These are phyloP conservation scores for Cyclostephanos tholiformis DNA, from an alignment of 108 stramenopile species.

Conservation along the genomic window DNA sequence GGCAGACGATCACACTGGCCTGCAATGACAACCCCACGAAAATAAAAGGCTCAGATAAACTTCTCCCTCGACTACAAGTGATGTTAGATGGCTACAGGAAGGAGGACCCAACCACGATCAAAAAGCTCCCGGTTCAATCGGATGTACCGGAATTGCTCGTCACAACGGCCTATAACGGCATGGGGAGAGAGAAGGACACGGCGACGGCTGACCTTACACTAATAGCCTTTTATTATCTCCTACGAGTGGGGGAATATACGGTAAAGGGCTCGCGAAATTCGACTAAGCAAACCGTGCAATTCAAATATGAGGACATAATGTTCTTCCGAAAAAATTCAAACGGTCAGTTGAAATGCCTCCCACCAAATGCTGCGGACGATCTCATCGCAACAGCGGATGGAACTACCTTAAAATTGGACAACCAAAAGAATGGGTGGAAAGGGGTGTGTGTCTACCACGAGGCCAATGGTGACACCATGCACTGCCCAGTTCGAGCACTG, in stretches of 20 bases:
- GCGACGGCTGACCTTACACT: too few relatives aligned
- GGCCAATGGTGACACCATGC: background rate
- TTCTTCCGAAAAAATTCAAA: too few relatives aligned
- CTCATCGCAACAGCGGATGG: background rate
- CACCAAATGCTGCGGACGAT: too few relatives aligned
- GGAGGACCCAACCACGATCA: background rate
- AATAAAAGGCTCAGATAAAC: background rate
- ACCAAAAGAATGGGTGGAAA: too few relatives aligned
- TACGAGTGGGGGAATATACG: background rate
- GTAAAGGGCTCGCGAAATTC: background rate
- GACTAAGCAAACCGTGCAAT: background rate
- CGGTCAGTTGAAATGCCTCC: too few relatives aligned
- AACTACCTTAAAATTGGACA: background rate
- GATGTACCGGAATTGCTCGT: background rate
- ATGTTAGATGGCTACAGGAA: background rate
- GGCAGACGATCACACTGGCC: background rate
- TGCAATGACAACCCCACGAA: too few relatives aligned
- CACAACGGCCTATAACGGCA: too few relatives aligned
- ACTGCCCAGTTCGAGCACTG: conserved; percentile 1
- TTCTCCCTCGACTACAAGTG: background rate
- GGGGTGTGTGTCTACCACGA: too few relatives aligned
- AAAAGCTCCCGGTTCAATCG: too few relatives aligned
- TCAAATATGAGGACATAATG: conserved; percentile 1
- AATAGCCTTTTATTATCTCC: background rate
- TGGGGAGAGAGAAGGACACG: background rate